Percentiles rank a stretch among this genome's conserved stretches.
Evolutionary conservation across 2,329 filamentous ascomycete species (phyloP).

Genomic region (Colletotrichum orchidophilum): DNA sequence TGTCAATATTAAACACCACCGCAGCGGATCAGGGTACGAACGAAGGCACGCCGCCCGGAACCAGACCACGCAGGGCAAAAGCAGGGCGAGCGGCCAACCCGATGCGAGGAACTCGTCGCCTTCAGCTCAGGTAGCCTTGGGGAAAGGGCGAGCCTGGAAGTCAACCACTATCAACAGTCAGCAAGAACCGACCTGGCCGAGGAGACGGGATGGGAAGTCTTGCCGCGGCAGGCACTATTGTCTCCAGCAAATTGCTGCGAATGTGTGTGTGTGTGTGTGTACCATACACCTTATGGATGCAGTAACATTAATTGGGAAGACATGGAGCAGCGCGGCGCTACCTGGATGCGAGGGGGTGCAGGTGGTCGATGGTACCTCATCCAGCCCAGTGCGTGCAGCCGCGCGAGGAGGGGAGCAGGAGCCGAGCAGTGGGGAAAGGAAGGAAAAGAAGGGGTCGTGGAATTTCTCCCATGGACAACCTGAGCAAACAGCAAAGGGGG

Average conservation of each 20-base stretch:
- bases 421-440: conserved; percentile 33
- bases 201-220: background rate
- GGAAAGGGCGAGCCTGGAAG: background rate
- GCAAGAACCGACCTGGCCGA: background rate
- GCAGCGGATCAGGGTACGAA: conserved; percentile 2
- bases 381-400: conserved; percentile 14
- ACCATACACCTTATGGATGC: conserved; percentile 23
- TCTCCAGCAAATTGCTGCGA: background rate
- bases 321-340: conserved; percentile 18
- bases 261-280: background rate
- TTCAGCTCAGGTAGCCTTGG: background rate
- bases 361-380: conserved; percentile 12
- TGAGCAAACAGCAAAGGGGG: conserved; percentile 21
- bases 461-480: conserved; percentile 8
- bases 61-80: conserved; percentile 18
- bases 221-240: conserved; percentile 22
- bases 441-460: conserved; percentile 33
- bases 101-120: conserved; percentile 12
- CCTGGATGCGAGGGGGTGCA: conserved; percentile 13
- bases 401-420: conserved; percentile 18
- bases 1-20: conserved; percentile 17
- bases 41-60: background rate
- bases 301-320: conserved; percentile 21
- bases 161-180: background rate
- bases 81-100: conserved; percentile 8